These are phyloP conservation scores for Mrakia hoshinonis DNA, from an alignment of 768 basidiomycete species.

Conservation along the genomic window DNA sequence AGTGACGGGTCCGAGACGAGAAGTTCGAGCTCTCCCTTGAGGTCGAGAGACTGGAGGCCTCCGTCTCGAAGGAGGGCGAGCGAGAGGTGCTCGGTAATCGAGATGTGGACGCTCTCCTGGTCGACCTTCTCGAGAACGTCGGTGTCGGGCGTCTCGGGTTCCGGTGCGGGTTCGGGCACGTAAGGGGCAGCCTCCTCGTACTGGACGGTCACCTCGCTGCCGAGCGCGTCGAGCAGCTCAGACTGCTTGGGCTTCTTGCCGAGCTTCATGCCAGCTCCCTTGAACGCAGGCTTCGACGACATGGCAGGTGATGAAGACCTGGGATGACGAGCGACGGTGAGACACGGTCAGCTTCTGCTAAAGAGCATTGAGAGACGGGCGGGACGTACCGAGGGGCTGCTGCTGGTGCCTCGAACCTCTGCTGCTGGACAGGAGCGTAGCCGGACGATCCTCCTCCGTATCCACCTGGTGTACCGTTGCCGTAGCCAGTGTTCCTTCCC, in stretches of 20 bases:
- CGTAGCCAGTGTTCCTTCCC: slow-evolving; percentile 40
- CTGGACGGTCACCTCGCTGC: slow-evolving; percentile 49
- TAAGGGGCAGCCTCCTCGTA: slow-evolving; percentile 44
- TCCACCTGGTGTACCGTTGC: slow-evolving; percentile 45
- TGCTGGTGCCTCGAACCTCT: slow-evolving; percentile 16
- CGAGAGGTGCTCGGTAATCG: slow-evolving; percentile 72
- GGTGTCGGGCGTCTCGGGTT: slow-evolving; percentile 34
- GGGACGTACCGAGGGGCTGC: neutral
- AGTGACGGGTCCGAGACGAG: slow-evolving; percentile 67
- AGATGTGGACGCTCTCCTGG: slow-evolving; percentile 74
- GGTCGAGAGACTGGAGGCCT: slow-evolving; percentile 77
- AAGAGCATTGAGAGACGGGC: too few relatives aligned
- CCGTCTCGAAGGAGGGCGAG: slow-evolving; percentile 80
- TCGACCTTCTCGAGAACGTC: slow-evolving; percentile 58
- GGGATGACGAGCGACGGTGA: slow-evolving; percentile 15
- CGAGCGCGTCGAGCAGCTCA: slow-evolving; percentile 77
- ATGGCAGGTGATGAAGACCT: slow-evolving; percentile 32
- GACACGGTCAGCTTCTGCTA: too few relatives aligned
- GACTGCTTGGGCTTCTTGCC: slow-evolving; percentile 82
- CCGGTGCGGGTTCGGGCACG: slow-evolving; percentile 45
- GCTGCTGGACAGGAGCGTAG: slow-evolving; percentile 53
- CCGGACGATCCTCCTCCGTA: slow-evolving; percentile 51
- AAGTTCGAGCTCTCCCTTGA: slow-evolving; percentile 91
- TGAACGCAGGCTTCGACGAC: slow-evolving; percentile 60
- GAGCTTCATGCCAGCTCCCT: slow-evolving; percentile 90